Evolutionary conservation across 257 asterid genomes (phyloP).

Genomic region (Solanum piurae): DNA sequence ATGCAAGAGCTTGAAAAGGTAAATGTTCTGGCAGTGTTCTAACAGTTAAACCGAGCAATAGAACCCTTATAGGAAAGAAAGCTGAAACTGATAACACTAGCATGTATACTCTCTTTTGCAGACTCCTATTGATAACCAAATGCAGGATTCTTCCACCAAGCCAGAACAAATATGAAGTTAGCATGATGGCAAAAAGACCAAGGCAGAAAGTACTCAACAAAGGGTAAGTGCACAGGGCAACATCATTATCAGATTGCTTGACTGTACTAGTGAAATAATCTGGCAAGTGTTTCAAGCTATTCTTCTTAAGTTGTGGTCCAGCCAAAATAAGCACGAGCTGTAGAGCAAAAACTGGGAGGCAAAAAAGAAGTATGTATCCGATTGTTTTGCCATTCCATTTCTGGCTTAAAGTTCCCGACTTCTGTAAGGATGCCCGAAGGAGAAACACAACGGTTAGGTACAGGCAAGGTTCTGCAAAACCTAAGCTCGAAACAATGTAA

Average conservation of each 20-base stretch:
- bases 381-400: conserved; percentile 66
- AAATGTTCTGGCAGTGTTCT: conserved; percentile 36
- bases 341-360: conserved; percentile 53
- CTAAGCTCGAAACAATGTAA: conserved; percentile 73
- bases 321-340: conserved; percentile 53
- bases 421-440: conserved; percentile 68
- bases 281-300: conserved; percentile 33
- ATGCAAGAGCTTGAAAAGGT: conserved; percentile 39
- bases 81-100: conserved; percentile 43
- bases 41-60: conserved; percentile 66
- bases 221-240: conserved; percentile 71
- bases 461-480: conserved; percentile 79
- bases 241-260: conserved; percentile 5
- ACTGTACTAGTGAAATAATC: conserved; percentile 54
- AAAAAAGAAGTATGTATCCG: conserved; percentile 45
- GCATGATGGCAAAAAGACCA: conserved; percentile 52
- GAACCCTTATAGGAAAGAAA: conserved; percentile 55
- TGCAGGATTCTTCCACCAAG: conserved; percentile 58
- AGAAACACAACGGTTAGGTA: conserved; percentile 65
- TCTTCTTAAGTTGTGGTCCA: conserved; percentile 36
- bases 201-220: conserved; percentile 54
- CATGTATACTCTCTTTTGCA: conserved; percentile 69
- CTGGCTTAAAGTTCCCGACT: conserved; percentile 39
- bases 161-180: conserved; percentile 49
- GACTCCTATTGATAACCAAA: conserved; percentile 67